Conservation (phyloP, 202 grass and related monocot genomes). For the Setaria viridis region DNA sequence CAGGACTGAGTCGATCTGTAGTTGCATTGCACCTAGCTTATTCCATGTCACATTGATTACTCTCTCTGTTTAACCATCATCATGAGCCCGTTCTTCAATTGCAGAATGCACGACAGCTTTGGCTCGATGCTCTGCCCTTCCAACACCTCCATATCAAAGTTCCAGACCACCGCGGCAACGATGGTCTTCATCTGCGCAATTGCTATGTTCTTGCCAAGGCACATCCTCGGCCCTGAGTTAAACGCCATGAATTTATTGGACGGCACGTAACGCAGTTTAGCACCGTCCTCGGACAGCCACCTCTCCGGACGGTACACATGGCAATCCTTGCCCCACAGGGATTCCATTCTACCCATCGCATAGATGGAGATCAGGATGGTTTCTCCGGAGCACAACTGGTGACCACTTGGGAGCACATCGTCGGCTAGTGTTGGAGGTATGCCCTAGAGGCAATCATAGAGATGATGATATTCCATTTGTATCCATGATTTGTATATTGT, state of each 20-base stretch:
- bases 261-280: conserved; percentile 41
- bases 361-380: conserved; percentile 42
- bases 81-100: conserved; percentile 59
- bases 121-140: conserved; percentile 46
- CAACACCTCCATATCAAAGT: conserved; percentile 54
- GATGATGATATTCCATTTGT: too few relatives aligned
- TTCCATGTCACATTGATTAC: too few relatives aligned
- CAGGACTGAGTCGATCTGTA: too few relatives aligned
- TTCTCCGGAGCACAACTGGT: neutral
- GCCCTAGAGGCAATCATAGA: too few relatives aligned
- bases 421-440: too few relatives aligned
- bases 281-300: conserved; percentile 52
- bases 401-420: conserved; percentile 54
- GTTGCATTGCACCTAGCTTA: too few relatives aligned
- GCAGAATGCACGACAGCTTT: conserved; percentile 51
- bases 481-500: too few relatives aligned
- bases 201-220: conserved; percentile 55
- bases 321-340: conserved; percentile 59
- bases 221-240: conserved; percentile 55
- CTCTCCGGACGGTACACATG: conserved; percentile 46
- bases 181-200: conserved; percentile 55
- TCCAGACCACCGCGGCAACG: conserved; percentile 48
- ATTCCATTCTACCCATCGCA: conserved; percentile 52
- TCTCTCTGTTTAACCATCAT: conserved; percentile 37
- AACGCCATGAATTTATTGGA: conserved; percentile 63